A percentile compares a stretch with the other conserved stretches of the same genome.
Evolutionary conservation across 148 eudicot species (phyloP).

Genomic region (Rhododendron henanense): DNA sequence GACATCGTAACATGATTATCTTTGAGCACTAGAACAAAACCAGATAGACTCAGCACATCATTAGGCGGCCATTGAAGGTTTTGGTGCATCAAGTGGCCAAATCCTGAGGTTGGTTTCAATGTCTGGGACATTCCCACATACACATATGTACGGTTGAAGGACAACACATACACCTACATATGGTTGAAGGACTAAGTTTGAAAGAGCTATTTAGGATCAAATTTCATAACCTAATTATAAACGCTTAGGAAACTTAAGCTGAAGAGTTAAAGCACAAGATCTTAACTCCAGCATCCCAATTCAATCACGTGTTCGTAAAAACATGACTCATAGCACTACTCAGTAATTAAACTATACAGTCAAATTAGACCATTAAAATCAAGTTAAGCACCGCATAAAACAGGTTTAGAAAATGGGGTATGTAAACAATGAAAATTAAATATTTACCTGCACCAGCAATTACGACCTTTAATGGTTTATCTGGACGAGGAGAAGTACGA

Average conservation of each 20-base stretch:
- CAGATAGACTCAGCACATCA: background rate
- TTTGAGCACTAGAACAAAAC: background rate
- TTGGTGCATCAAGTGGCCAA: background rate
- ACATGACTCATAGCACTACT: background rate
- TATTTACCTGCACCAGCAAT: conserved; percentile 89
- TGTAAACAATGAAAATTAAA: background rate
- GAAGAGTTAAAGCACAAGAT: background rate
- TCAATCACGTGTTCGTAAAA: background rate
- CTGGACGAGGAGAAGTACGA: conserved; percentile 62
- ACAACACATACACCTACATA: background rate
- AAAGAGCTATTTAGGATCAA: background rate
- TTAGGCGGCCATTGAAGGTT: background rate
- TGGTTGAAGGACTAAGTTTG: background rate
- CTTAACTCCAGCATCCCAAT: background rate
- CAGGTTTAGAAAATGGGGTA: background rate
- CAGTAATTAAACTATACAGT: background rate
- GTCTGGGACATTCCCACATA: background rate
- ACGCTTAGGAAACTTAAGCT: background rate
- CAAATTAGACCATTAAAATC: background rate
- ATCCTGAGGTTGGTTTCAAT: background rate
- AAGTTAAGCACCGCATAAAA: background rate
- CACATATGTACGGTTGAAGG: background rate
- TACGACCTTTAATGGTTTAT: conserved; percentile 69
- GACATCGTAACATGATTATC: background rate
- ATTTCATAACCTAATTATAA: background rate